Evolutionary conservation across 805 yeast species (phyloP), one percentile per base, ranked within the genome.

Genomic region (Metschnikowia cerradonensis): DNA sequence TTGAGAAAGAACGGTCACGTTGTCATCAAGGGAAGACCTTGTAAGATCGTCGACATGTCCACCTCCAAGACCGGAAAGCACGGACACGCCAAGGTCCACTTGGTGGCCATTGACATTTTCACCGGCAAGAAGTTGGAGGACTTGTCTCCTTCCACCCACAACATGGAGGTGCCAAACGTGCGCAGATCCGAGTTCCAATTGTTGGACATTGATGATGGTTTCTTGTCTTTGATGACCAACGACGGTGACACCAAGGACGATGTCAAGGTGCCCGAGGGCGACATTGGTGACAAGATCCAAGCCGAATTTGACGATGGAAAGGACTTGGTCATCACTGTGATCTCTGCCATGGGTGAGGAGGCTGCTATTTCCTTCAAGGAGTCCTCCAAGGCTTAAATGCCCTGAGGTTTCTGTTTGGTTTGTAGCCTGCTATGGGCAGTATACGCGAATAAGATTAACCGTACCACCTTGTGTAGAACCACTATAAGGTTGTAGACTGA

Each of bases 31-130:
- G 82, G 89, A 71, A 95, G 99, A 85, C 99, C 99, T 75, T 94
- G 98, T 85, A 94, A 94, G 86, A 94, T 94, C 78, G 96, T 94
- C 69, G 99, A 94, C 77, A 94, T 94, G 99, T 94, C 99, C 59
- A 94, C 99, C 72, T 94, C 99, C 71, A 94, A 94, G 88, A 94
- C 99, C 67, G 99, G 99, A 81, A 94, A 94, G 97, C 99, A 94
- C 88, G 99, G 99, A 82, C 99, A 94, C 94, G 99, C 99, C 76
- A 94, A 94, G 86, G 99, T 94, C 78, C 98, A 94, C 80, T 84
- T 94, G 80, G 98, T 94, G 64, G 98, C 98, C 73, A 85, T 88
- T 68, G 99, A 94, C 77, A 92, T 94, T 77, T 94, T 94, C 92
- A 94, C 99, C 69, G 88, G 89, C 78, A 94, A 94, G 91, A 94